phyloP scores from a whole-genome alignment of 148 eudicot species.

The Rhododendron vialii region DNA sequence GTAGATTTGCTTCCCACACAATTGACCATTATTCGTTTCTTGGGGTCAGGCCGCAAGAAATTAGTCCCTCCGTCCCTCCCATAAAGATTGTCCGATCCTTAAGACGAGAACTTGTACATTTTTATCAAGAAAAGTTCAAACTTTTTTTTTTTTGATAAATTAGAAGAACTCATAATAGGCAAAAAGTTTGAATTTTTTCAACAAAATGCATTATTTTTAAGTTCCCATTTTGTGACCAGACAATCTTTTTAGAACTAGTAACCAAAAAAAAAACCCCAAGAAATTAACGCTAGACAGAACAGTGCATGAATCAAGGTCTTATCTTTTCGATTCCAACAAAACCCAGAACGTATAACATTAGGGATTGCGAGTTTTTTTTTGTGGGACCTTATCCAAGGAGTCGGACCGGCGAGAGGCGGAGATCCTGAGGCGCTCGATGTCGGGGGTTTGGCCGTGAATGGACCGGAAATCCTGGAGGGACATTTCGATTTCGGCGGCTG shows the following conservation, averaged over 20 bases:
- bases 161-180: neutral
- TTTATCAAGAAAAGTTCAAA: too few relatives aligned
- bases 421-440: constrained; percentile 57
- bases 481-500: constrained; percentile 45
- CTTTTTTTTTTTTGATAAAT: too few relatives aligned
- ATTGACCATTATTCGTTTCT: too few relatives aligned
- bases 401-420: constrained; percentile 52
- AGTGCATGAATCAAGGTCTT: neutral
- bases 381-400: constrained; percentile 47
- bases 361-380: neutral
- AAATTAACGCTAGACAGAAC: neutral
- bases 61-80: too few relatives aligned
- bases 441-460: constrained; percentile 49
- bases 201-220: neutral
- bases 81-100: too few relatives aligned
- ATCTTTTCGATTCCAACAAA: neutral
- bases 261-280: neutral
- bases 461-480: constrained; percentile 55
- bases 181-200: neutral
- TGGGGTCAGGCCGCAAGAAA: too few relatives aligned
- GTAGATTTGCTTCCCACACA: too few relatives aligned
- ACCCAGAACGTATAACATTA: neutral
- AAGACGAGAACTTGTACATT: too few relatives aligned
- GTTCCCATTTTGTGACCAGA: too few relatives aligned
- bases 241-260: too few relatives aligned